phyloP scores from a whole-genome alignment of 2,329 filamentous ascomycete species.

The Meredithiella fracta region DNA sequence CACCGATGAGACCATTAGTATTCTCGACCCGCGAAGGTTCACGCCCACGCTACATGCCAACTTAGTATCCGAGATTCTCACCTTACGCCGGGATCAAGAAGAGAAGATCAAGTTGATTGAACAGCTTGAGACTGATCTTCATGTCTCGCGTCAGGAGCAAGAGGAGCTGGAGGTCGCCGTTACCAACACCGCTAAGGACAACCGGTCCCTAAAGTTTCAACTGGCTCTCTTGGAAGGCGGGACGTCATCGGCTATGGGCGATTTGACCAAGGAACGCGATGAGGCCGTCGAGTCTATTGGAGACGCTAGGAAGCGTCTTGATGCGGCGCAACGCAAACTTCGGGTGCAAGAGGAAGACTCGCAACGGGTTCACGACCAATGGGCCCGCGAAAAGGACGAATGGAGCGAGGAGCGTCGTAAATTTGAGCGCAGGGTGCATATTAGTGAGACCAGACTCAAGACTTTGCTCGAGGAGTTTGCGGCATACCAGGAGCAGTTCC shows the following conservation, averaged over 20 bases:
- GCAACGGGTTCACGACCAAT: conserved; percentile 59
- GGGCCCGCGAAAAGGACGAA: conserved; percentile 65
- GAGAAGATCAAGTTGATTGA: conserved; percentile 79
- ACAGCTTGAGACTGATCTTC: conserved; percentile 58
- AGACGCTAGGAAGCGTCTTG: conserved; percentile 63
- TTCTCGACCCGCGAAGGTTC: conserved; percentile 78
- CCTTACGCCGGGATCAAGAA: conserved; percentile 74
- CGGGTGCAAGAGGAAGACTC: conserved; percentile 71
- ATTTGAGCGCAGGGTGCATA: conserved; percentile 69
- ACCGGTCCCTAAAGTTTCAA: conserved; percentile 66
- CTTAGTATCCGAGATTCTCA: conserved; percentile 83
- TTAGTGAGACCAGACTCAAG: conserved; percentile 78
- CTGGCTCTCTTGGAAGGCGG: conserved; percentile 75
- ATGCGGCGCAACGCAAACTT: conserved; percentile 59
- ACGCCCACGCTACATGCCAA: conserved; percentile 91
- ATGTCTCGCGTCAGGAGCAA: conserved; percentile 55
- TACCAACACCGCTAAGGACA: conserved; percentile 54
- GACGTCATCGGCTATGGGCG: conserved; percentile 67
- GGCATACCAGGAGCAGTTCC: conserved; percentile 43
- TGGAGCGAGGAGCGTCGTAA: conserved; percentile 76
- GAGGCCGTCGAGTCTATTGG: conserved; percentile 55
- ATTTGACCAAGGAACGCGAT: conserved; percentile 72
- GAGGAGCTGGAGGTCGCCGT: conserved; percentile 50
- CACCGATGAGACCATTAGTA: conserved; percentile 52
- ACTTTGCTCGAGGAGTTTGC: conserved; percentile 72